Conservation (phyloP, 1,139 yeast genomes). For the Arxiozyma heterogenica region DNA sequence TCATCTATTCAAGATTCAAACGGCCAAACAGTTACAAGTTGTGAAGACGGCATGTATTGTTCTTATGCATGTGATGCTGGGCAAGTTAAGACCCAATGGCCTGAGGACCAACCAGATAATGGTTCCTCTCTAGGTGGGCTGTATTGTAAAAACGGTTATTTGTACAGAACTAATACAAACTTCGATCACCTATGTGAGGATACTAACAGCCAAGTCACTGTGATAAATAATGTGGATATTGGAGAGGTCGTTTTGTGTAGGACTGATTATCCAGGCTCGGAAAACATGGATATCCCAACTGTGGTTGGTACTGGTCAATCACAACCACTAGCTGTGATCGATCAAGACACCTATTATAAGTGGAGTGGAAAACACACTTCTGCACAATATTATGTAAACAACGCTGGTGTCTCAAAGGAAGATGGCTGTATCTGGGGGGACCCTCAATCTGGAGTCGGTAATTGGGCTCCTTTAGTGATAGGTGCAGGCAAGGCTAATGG, state of each 20-base stretch:
- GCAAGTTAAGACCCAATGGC: slow-evolving; percentile 98
- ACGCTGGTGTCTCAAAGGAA: slow-evolving; percentile 82
- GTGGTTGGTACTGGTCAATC: slow-evolving; percentile 53
- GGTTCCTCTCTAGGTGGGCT: slow-evolving; percentile 93
- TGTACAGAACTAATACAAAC: slow-evolving; percentile 65
- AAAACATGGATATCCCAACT: slow-evolving; percentile 96
- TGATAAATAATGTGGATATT: slow-evolving; percentile 52
- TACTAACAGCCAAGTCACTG: slow-evolving; percentile 65
- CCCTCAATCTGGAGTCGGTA: slow-evolving; percentile 71
- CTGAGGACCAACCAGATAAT: slow-evolving; percentile 65
- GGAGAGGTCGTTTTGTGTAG: slow-evolving; percentile 80
- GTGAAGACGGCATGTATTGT: slow-evolving; percentile 87
- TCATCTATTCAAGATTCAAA: slow-evolving; percentile 64
- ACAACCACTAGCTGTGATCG: slow-evolving; percentile 68
- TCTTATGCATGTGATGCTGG: slow-evolving; percentile 96
- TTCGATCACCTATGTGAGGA: slow-evolving; percentile 67
- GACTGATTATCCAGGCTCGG: slow-evolving; percentile 99
- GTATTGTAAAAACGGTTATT: slow-evolving; percentile 66
- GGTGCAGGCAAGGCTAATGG: slow-evolving; percentile 86
- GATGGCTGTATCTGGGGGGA: slow-evolving; percentile 95
- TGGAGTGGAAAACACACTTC: slow-evolving; percentile 84
- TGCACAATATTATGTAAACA: slow-evolving; percentile 93
- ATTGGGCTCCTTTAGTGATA: slow-evolving; percentile 95
- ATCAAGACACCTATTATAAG: slow-evolving; percentile 62
- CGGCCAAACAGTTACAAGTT: slow-evolving; percentile 52